A percentile compares a stretch with the other conserved stretches of the same genome.
These are phyloP conservation scores for Pseudogymnoascus sp. DNA, from an alignment of 2,329 filamentous ascomycete species.

Conservation along the genomic window DNA sequence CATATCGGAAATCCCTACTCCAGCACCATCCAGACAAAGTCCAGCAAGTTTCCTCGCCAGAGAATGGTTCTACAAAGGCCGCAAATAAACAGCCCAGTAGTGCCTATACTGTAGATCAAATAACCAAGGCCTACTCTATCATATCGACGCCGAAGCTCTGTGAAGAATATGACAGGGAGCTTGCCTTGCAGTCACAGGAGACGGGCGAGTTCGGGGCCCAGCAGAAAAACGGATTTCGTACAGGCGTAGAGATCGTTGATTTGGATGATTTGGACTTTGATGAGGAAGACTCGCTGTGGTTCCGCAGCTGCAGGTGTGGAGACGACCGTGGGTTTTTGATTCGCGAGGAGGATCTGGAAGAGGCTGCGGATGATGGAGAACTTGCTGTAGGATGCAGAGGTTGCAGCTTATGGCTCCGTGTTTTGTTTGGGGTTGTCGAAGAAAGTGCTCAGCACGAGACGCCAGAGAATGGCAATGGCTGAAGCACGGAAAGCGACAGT, in stretches of 20 bases:
- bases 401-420: slow-evolving; percentile 57
- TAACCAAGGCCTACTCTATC: slow-evolving; percentile 48
- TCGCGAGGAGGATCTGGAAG: slow-evolving; percentile 49
- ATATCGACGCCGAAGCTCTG: slow-evolving; percentile 44
- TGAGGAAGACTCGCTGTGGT: slow-evolving; percentile 41
- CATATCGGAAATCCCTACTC: slow-evolving; percentile 56
- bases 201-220: slow-evolving; percentile 13
- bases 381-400: slow-evolving; percentile 56
- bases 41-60: slow-evolving; percentile 14
- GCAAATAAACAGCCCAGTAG: slow-evolving; percentile 19
- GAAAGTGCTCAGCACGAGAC: slow-evolving; percentile 10
- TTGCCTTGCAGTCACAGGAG: slow-evolving; percentile 29
- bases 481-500: slow-evolving; percentile 52
- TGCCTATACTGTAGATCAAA: slow-evolving; percentile 51
- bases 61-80: slow-evolving; percentile 8
- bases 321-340: slow-evolving; percentile 53
- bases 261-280: slow-evolving; percentile 55
- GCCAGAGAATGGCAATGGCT: background rate
- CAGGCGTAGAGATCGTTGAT: slow-evolving; percentile 55
- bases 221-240: slow-evolving; percentile 36
- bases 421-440: slow-evolving; percentile 51
- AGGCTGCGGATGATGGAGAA: slow-evolving; percentile 48
- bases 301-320: slow-evolving; percentile 53
- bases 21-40: slow-evolving; percentile 57
- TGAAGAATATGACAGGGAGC: slow-evolving; percentile 43